Base-by-base conservation (phyloP, 2,329 filamentous ascomycete species). In the Pseudogymnoascus sp. region DNA sequence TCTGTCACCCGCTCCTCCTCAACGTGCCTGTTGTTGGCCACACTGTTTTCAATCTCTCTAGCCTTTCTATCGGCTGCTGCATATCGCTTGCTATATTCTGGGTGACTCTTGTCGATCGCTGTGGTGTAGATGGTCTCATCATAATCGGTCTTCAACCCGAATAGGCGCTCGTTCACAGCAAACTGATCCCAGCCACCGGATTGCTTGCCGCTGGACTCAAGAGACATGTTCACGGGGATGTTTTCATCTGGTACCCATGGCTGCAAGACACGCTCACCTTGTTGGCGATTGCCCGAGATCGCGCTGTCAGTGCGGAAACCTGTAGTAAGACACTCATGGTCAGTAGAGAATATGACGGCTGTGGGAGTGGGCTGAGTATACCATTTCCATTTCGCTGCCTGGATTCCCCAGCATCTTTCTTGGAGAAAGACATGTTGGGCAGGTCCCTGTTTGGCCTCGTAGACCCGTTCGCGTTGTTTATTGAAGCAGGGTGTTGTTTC, bases 91-190 rank as follows among this genome's bases (percentile, higher is more conserved):
- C 85, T 87, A 76, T 96, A 97, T 63, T 89, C 82, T 1, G 95
- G 93, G 70, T 96, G 87, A 67, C 77, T 90, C 72, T 87, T 91
- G 76, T 99, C 86, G 72, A 99, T 96, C 43, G 85, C 79, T 8
- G 95, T 99, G 1, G 95, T 99, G 78, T 99, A 99, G 48, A 95
- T 86, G 70, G 90, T 92, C 77, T 98, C 95, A 72, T 98, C 87
- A 74, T 98, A 99, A 71, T 92, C 92, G 62, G 90, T 95, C 76
- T 86, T 91, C 41, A 96, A 78, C 37, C 95, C 95, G 73, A 96
- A 98, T 31, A 92, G 85, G 64, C 86, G 83, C 77, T 96, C 90
- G 72, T 98, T 98, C 67, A 85, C 88, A 65, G 90, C 90, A 73
- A 99, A 99, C 75, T 99, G 95, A 74, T 99, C 93, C 95, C 95